phyloP scores from a whole-genome alignment of 2,329 filamentous ascomycete species.

The Fusarium vanettenii region DNA sequence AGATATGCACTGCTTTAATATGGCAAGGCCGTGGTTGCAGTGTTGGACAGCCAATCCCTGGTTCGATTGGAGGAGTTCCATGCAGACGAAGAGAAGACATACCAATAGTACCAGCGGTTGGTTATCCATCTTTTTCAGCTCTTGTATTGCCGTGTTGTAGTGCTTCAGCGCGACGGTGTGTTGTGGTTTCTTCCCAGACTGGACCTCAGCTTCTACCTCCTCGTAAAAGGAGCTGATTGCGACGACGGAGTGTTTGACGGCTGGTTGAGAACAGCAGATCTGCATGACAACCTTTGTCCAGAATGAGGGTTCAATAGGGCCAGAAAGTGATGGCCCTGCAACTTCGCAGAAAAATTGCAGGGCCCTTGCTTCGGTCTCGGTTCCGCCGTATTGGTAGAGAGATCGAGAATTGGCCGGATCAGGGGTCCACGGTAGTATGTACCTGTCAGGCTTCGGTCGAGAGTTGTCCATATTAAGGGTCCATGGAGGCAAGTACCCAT shows the following conservation, averaged over 20 bases:
- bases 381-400: neutral
- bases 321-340: neutral
- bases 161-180: neutral
- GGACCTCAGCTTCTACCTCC: neutral
- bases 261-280: neutral
- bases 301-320: neutral
- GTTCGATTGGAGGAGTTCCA: neutral
- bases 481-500: neutral
- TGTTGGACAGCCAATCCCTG: neutral
- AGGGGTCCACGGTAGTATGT: neutral
- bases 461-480: neutral
- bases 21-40: constrained; percentile 2
- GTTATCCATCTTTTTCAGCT: neutral
- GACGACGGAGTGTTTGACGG: neutral
- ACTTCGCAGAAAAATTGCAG: neutral
- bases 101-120: neutral
- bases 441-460: neutral
- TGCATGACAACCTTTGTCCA: neutral
- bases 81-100: neutral
- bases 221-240: neutral
- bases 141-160: neutral
- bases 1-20: neutral
- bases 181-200: neutral
- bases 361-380: neutral
- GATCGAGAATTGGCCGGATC: neutral